These are phyloP conservation scores for Prunus campanulata DNA, from an alignment of 306 rosid species.

Conservation along the genomic window DNA sequence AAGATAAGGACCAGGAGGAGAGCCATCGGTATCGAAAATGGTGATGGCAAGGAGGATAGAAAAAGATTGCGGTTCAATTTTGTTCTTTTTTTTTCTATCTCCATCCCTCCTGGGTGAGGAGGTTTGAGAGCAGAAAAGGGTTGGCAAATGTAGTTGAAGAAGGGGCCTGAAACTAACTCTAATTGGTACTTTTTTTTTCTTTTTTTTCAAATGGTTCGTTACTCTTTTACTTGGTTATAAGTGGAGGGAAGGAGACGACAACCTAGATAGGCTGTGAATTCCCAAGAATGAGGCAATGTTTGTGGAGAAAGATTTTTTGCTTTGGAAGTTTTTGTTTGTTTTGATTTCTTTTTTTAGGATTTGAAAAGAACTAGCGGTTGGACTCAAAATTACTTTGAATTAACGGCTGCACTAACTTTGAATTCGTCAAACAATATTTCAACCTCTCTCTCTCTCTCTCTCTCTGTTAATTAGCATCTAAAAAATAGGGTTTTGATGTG, in stretches of 20 bases:
- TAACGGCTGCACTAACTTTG: background rate
- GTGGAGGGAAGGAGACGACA: slow-evolving; percentile 16
- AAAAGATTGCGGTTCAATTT: slow-evolving; percentile 8
- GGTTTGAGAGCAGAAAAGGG: slow-evolving; percentile 41
- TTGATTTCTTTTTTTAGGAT: slow-evolving; percentile 3
- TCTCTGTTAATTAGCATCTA: background rate
- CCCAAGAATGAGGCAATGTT: slow-evolving; percentile 18
- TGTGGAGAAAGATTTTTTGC: slow-evolving; percentile 9
- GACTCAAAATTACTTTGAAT: background rate
- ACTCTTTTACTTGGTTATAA: background rate
- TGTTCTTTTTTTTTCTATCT: slow-evolving; percentile 26
- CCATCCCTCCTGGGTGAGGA: slow-evolving; percentile 74
- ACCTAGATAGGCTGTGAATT: background rate
- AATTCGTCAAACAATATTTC: background rate
- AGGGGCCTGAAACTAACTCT: background rate
- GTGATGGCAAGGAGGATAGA: slow-evolving; percentile 46
- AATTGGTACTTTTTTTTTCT: background rate
- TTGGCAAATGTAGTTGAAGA: slow-evolving; percentile 15
- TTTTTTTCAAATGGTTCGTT: background rate
- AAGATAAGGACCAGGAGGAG: slow-evolving; percentile 58
- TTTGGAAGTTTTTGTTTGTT: background rate
- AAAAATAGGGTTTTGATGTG: background rate
- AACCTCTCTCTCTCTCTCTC: background rate
- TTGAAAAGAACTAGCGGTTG: background rate
- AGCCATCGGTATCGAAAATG: slow-evolving; percentile 42